Conservation (phyloP, 805 yeast species). For the Ogataea kodamae region DNA sequence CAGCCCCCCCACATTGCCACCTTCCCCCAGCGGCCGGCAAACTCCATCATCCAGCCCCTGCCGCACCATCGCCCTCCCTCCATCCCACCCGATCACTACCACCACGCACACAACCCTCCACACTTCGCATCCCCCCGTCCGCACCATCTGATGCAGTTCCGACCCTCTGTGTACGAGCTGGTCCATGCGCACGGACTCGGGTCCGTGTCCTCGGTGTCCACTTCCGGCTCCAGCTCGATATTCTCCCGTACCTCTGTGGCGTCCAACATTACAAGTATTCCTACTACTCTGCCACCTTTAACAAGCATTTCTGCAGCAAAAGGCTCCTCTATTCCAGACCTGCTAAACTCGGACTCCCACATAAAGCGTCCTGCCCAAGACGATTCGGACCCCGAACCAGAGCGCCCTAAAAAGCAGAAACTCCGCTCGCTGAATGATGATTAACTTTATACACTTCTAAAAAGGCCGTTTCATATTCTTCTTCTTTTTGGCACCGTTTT, state of each 20-base stretch:
- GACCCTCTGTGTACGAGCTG: slow-evolving; percentile 21
- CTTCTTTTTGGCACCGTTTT: slow-evolving; percentile 2
- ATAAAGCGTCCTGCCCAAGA: slow-evolving; percentile 4
- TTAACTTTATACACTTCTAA: slow-evolving; percentile 6
- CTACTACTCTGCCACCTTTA: no score
- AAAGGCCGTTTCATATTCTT: slow-evolving; percentile 24
- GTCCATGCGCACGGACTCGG: slow-evolving; percentile 17
- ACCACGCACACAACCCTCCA: slow-evolving; percentile 13
- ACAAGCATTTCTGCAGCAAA: no score
- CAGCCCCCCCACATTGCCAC: slow-evolving; percentile 5
- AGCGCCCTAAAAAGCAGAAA: slow-evolving; percentile 12
- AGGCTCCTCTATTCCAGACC: slow-evolving; percentile 25
- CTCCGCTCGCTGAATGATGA: slow-evolving; percentile 15
- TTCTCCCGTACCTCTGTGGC: slow-evolving; percentile 25
- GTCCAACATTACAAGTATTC: slow-evolving; percentile 2
- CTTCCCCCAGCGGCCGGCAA: slow-evolving; percentile 12
- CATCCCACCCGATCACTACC: slow-evolving; percentile 14
- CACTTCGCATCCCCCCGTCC: slow-evolving; percentile 9
- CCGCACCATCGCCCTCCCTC: slow-evolving; percentile 12
- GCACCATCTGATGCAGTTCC: no score
- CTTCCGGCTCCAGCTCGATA: slow-evolving; percentile 24
- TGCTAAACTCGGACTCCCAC: slow-evolving; percentile 23
- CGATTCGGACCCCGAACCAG: slow-evolving; percentile 1
- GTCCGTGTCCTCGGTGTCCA: slow-evolving; percentile 25
- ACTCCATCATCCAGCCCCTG: slow-evolving; percentile 22